phyloP scores from a whole-genome alignment of 179 eudicot species.

The Sideroxylon spinosum region DNA sequence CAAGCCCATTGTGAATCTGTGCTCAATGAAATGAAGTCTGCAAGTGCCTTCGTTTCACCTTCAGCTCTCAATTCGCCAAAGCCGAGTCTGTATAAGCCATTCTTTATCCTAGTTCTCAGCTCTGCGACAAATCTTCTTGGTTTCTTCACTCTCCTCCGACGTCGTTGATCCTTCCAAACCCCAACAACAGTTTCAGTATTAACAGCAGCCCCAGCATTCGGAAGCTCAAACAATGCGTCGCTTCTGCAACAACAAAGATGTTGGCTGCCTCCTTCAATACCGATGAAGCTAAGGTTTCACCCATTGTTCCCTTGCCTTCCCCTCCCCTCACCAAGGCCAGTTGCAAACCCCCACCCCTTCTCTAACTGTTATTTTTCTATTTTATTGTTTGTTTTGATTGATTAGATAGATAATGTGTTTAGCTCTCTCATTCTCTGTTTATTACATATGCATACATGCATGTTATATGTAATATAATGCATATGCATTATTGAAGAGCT shows the following conservation, averaged over 20 bases:
- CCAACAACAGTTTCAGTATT: background rate
- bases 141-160: background rate
- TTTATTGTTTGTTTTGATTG: background rate
- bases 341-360: background rate
- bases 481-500: too few relatives aligned
- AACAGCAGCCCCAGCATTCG: background rate
- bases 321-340: slow-evolving; percentile 37
- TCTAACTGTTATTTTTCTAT: background rate
- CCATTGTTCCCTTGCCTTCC: slow-evolving; percentile 30
- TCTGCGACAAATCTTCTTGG: background rate
- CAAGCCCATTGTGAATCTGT: too few relatives aligned
- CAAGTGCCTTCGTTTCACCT: background rate
- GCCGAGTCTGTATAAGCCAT: background rate
- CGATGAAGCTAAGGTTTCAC: slow-evolving; percentile 43
- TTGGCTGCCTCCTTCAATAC: slow-evolving; percentile 11
- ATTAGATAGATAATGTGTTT: background rate
- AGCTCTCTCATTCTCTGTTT: background rate
- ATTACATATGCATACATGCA: background rate
- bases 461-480: background rate
- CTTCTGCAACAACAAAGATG: background rate
- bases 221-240: background rate
- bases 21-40: slow-evolving; percentile 15
- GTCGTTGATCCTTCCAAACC: background rate
- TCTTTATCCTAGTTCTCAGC: background rate
- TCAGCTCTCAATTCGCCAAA: background rate